Base-by-base conservation (phyloP, 164 flowering plant genomes). In the Saururus chinensis region DNA sequence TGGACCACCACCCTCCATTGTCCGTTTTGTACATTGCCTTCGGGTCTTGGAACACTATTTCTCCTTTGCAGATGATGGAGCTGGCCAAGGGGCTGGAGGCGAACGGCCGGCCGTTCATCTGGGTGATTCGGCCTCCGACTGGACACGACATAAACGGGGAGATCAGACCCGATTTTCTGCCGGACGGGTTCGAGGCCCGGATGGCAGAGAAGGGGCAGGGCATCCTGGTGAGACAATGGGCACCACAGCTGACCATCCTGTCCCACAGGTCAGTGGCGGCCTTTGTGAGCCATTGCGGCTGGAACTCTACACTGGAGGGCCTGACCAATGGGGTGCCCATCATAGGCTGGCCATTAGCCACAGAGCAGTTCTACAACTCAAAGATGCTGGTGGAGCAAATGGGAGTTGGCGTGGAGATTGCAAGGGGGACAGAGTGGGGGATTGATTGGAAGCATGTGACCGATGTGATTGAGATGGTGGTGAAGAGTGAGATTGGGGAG, bases 61-160 rank as follows among this genome's bases (percentile, higher is more conserved):
- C 67, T 35, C 24, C 59, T 0, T 21, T 61, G 0, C 80, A 74
- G 30, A 77, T 74, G 77, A 69, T 59, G 74, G 74, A 59, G 25
- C 40, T 77, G 16, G 80, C 77, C 0, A 63, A 30, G 22, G 80
- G 71, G 1, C 60, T 77, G 66, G 77, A 71, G 42, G 23, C 42
- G 1, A 68, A 77, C 51, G 60, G 59, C 21, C 61, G 22, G 30
- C 40, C 55, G 0, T 76, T 73, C 52, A 68, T 76, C n/a, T 76
- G 79, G 79, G 79, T 61, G 4, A 49, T 76, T 3, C 25, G 71
- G 23, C 75, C 79, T 0, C 79, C 79, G 0, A 7, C 66, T 0
- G 79, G 66, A 10, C 64, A 59, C 53, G 64, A 65, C 56, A 20
- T 14, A 6, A 64, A 37, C 4, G 51, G 40, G 4, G 77, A 70